Evolutionary conservation across 78 protist genomes (phyloP).

Genomic region (Polysphondylium violaceum): DNA sequence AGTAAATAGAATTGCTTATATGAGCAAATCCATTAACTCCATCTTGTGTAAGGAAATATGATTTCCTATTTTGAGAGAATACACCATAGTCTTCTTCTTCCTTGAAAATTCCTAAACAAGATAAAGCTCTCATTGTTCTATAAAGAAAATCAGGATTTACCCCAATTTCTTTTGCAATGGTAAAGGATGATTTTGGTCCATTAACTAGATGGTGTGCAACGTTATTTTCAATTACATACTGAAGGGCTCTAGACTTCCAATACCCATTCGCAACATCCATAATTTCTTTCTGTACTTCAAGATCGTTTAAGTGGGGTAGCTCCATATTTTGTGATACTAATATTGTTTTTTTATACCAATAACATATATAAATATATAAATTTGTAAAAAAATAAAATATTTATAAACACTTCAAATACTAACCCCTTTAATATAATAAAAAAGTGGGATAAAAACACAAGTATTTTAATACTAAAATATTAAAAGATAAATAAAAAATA

Average conservation of each 20-base stretch:
- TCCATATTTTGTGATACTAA: too few species aligned
- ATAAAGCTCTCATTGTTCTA: slow-evolving; percentile 3
- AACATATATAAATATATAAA: too few species aligned
- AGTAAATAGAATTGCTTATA: background rate
- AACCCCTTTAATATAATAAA: too few species aligned
- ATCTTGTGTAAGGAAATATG: background rate
- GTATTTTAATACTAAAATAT: too few species aligned
- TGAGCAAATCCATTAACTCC: too few species aligned
- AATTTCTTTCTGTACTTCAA: too few species aligned
- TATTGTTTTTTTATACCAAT: too few species aligned
- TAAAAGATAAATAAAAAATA: too few species aligned
- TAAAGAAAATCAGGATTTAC: background rate
- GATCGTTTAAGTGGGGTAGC: too few species aligned
- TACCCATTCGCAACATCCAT: slow-evolving; percentile 15
- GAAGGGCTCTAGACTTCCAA: background rate
- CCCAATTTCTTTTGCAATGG: background rate
- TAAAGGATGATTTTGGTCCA: background rate
- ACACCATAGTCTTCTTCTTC: slow-evolving; percentile 6
- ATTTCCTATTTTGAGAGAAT: background rate
- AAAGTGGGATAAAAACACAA: too few species aligned
- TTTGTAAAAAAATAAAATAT: too few species aligned
- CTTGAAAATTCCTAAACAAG: slow-evolving; percentile 2
- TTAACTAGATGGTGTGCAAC: background rate
- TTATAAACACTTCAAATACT: too few species aligned
- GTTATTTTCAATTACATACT: background rate